Percentiles rank a stretch among this genome's conserved stretches.
These are phyloP conservation scores for Emergomyces orientalis DNA, from an alignment of 2,329 filamentous ascomycete genomes.

Conservation along the genomic window DNA sequence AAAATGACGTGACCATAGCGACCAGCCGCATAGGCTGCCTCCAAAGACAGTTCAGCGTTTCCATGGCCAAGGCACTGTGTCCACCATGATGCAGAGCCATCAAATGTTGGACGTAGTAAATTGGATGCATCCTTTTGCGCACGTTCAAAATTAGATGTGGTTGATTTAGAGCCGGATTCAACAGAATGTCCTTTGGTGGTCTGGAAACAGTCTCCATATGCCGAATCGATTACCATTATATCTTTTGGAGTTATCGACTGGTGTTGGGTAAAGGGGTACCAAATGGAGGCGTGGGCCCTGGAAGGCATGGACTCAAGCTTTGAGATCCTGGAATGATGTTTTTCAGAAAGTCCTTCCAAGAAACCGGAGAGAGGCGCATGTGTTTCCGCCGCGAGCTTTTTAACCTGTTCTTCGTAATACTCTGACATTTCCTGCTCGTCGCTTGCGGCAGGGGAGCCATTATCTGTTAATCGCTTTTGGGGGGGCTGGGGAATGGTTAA, in stretches of 20 bases:
- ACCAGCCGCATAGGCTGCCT: conserved; percentile 71
- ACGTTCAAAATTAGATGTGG: neutral
- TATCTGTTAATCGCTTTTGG: conserved; percentile 22
- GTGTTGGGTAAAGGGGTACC: conserved; percentile 85
- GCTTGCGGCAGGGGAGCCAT: conserved; percentile 23
- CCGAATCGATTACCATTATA: conserved; percentile 70
- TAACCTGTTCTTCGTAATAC: conserved; percentile 52
- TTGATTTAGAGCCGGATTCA: conserved; percentile 14
- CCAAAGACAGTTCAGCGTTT: conserved; percentile 60
- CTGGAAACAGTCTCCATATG: conserved; percentile 70
- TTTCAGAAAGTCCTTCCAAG: conserved; percentile 43
- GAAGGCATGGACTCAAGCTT: conserved; percentile 53
- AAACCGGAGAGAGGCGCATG: conserved; percentile 36
- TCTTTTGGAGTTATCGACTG: conserved; percentile 50
- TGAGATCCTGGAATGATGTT: conserved; percentile 49
- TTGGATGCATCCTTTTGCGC: conserved; percentile 9
- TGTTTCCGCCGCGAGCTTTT: conserved; percentile 8
- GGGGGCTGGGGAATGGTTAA: conserved; percentile 54
- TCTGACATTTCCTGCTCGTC: conserved; percentile 50
- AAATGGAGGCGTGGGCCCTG: conserved; percentile 57
- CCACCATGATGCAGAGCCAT: conserved; percentile 86
- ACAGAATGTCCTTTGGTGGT: conserved; percentile 34
- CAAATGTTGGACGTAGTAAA: conserved; percentile 58
- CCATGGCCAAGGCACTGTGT: conserved; percentile 79
- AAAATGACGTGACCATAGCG: conserved; percentile 88